phyloP scores from a whole-genome alignment of 345 rosid genomes.

The Eutrema yunnanense region DNA sequence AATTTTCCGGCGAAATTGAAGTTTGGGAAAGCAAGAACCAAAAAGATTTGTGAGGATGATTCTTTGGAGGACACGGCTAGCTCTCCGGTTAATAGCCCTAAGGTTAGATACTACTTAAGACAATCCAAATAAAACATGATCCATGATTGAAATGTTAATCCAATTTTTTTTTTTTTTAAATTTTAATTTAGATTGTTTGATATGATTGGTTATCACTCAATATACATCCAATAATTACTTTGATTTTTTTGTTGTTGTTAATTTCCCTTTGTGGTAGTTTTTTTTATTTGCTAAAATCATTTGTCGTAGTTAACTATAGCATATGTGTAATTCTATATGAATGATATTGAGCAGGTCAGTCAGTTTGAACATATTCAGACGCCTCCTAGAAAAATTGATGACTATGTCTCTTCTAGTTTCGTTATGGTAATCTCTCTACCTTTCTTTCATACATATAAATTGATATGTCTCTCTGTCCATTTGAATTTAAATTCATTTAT shows the following conservation, averaged over 20 bases:
- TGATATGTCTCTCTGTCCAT: not conserved
- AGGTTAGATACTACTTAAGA: conserved; percentile 38
- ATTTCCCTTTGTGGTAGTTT: not conserved
- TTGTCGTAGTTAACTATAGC: not conserved
- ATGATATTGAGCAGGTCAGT: conserved; percentile 40
- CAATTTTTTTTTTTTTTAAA: not conserved
- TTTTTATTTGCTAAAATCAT: too few relatives aligned
- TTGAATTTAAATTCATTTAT: conserved; percentile 1
- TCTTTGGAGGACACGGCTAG: conserved; percentile 92
- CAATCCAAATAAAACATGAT: not conserved
- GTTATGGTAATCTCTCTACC: conserved; percentile 19
- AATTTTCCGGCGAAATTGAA: conserved; percentile 39
- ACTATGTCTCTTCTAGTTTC: conserved; percentile 31
- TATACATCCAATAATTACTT: not conserved
- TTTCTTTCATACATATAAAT: conserved; percentile 6
- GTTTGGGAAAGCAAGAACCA: conserved; percentile 49
- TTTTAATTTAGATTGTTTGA: not conserved
- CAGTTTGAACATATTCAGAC: conserved; percentile 38
- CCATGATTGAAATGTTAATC: not conserved
- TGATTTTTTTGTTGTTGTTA: not conserved
- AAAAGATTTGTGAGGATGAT: conserved; percentile 48
- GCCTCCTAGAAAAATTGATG: conserved; percentile 36
- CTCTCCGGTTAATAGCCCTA: conserved; percentile 79
- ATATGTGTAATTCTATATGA: conserved; percentile 12
- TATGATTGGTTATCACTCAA: not conserved